Evolutionary conservation across 176 grass and related monocot species (phyloP), one percentile per base, ranked within the genome.

Genomic region (Guadua angustifolia): DNA sequence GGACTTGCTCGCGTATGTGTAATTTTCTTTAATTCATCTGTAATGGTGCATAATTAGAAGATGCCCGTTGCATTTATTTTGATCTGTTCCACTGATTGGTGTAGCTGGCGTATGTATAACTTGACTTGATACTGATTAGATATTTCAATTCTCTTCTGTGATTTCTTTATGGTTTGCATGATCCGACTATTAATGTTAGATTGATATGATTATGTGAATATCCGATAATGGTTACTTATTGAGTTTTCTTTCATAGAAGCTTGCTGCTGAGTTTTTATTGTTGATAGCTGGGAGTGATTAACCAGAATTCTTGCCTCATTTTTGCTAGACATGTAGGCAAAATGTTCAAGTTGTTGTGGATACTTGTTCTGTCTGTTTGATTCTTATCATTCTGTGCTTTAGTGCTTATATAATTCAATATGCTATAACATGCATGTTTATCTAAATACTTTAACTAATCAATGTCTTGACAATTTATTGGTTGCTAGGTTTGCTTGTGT

Each of bases 351-450:
- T 59, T 59, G 56, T 22, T 22, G 21, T 59, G 21, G 13, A 61
- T 61, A 44, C 74, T 22, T 58, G 33, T 3, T 21, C 12, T 21
- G 24, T 59, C 40, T 24, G 35, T 77, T 77, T 59, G 21, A 77
- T 59, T 39, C 2, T 55, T 77, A 59, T 43, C n/a, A 60, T 77
- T 59, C n/a, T 24, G 36, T 52, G 18, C 52, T 59, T 2, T 61
- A 24, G 46, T 29, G 57, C 42, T 16, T 47, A 25, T 64, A 63
- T 22, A 64, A 64, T 64, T 40, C 5, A 12, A 32, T 63, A 33
- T 78, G 75, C 16, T 47, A 64, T 63, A 32, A 46, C 16, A 13
- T 78, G 75, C 24, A 63, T 29, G 39, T n/a, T 78, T 62, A 62
- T 63, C 10, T 65, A n/a, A 69, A 26, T 67, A 51, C 66, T 32